These are phyloP conservation scores for Penstemon barbatus DNA, from an alignment of 257 asterid species.

Conservation along the genomic window DNA sequence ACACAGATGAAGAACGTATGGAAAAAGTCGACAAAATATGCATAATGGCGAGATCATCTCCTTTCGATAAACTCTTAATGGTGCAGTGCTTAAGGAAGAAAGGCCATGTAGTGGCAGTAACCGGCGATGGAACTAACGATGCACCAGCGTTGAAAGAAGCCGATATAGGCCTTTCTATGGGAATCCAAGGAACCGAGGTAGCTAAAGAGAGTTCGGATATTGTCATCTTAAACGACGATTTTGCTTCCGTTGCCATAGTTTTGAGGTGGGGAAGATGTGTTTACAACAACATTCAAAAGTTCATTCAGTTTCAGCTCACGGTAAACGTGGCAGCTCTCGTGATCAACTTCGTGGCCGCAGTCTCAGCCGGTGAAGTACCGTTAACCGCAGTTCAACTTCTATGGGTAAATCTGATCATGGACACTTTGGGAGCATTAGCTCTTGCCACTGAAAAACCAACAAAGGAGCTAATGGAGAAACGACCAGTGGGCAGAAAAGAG, in stretches of 20 bases:
- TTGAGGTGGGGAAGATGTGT: slow-evolving; percentile 57
- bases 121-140: slow-evolving; percentile 75
- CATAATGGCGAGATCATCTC: slow-evolving; percentile 76
- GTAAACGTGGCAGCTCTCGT: slow-evolving; percentile 56
- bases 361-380: slow-evolving; percentile 63
- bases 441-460: neutral
- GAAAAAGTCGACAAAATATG: slow-evolving; percentile 49
- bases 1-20: slow-evolving; percentile 58
- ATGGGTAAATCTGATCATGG: neutral
- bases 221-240: slow-evolving; percentile 62
- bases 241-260: slow-evolving; percentile 61
- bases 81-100: slow-evolving; percentile 60
- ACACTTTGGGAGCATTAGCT: neutral
- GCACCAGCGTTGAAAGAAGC: slow-evolving; percentile 78
- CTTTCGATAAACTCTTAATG: slow-evolving; percentile 77
- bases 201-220: slow-evolving; percentile 77
- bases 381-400: slow-evolving; percentile 66
- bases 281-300: slow-evolving; percentile 64
- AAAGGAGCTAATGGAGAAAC: neutral
- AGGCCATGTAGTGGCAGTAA: slow-evolving; percentile 77
- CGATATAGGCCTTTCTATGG: slow-evolving; percentile 75
- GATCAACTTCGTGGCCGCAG: slow-evolving; percentile 61
- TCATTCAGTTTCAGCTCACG: slow-evolving; percentile 67
- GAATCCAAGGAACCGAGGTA: slow-evolving; percentile 70
- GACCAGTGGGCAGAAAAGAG: neutral